phyloP scores from a whole-genome alignment of 1,284 basidiomycete genomes.

The Microbotryum scabiosae region DNA sequence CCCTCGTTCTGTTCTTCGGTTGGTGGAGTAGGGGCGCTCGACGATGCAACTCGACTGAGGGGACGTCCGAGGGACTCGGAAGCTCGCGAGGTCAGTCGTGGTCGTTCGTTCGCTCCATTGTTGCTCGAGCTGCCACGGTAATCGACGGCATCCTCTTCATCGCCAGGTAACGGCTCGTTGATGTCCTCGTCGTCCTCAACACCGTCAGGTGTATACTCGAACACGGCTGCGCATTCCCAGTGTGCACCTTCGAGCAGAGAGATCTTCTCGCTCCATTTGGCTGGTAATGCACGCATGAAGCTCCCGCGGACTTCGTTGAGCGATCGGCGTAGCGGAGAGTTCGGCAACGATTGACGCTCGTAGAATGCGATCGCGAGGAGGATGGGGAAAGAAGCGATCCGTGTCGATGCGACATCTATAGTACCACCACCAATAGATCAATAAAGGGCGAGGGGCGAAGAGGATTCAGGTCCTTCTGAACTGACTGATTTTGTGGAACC shows the following conservation, averaged over 20 bases:
- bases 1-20: background rate
- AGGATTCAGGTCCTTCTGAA: slow-evolving; percentile 11
- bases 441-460: background rate
- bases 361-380: slow-evolving; percentile 68
- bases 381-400: slow-evolving; percentile 59
- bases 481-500: slow-evolving; percentile 31
- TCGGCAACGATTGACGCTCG: slow-evolving; percentile 49
- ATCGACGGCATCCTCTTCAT: slow-evolving; percentile 12
- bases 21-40: slow-evolving; percentile 2
- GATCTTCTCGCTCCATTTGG: slow-evolving; percentile 18
- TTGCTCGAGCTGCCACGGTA: too few relatives aligned
- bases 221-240: slow-evolving; percentile 32
- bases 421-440: background rate
- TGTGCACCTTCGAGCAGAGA: slow-evolving; percentile 29
- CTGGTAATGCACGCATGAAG: slow-evolving; percentile 12
- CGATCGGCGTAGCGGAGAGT: slow-evolving; percentile 7
- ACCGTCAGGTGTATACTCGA: slow-evolving; percentile 25
- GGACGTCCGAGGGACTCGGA: background rate
- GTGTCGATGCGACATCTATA: slow-evolving; percentile 19
- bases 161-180: slow-evolving; percentile 2
- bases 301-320: background rate
- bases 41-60: slow-evolving; percentile 18
- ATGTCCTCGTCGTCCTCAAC: slow-evolving; percentile 18
- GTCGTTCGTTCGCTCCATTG: slow-evolving; percentile 10
- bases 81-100: background rate